Evolutionary conservation across 2,329 filamentous ascomycete species (phyloP).

Genomic region (Lasiodiplodia sp.): DNA sequence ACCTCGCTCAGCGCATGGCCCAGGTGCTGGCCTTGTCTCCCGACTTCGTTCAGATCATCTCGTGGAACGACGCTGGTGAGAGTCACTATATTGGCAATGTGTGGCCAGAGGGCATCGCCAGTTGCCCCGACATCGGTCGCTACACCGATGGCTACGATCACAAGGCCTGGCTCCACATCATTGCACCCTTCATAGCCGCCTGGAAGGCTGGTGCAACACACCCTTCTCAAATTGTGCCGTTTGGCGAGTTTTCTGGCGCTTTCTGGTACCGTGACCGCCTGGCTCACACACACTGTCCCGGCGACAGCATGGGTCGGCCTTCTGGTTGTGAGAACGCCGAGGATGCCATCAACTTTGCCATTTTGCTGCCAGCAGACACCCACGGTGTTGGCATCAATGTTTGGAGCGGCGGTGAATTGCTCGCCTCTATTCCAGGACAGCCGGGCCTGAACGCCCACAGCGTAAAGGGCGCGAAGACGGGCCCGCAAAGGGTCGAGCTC

Average conservation of each 20-base stretch:
- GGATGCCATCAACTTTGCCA: conserved; percentile 27
- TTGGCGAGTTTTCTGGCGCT: conserved; percentile 21
- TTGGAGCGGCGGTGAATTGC: conserved; percentile 22
- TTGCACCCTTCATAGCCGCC: conserved; percentile 47
- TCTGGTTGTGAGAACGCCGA: conserved; percentile 20
- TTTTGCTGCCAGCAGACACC: conserved; percentile 15
- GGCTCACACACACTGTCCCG: conserved; percentile 14
- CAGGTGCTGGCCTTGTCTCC: conserved; percentile 44
- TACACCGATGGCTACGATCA: conserved; percentile 46
- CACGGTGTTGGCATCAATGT: conserved; percentile 21
- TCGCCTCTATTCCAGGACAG: conserved; percentile 9
- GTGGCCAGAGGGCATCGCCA: conserved; percentile 44
- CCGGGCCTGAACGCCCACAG: conserved; percentile 28
- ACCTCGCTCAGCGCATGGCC: conserved; percentile 42
- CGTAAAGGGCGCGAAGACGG: conserved; percentile 22
- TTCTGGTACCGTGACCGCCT: conserved; percentile 29
- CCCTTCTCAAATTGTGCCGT: conserved; percentile 16
- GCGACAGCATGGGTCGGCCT: conserved; percentile 24
- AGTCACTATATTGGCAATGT: conserved; percentile 51
- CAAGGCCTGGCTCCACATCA: conserved; percentile 45
- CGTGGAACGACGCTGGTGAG: conserved; percentile 53
- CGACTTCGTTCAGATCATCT: conserved; percentile 50
- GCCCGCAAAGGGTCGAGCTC: conserved; percentile 23
- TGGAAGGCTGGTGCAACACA: conserved; percentile 45
- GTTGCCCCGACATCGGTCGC: conserved; percentile 35